Evolutionary conservation across 495 filamentous ascomycete genomes (phyloP).

Genomic region (Aspergillus carlsbadensis): DNA sequence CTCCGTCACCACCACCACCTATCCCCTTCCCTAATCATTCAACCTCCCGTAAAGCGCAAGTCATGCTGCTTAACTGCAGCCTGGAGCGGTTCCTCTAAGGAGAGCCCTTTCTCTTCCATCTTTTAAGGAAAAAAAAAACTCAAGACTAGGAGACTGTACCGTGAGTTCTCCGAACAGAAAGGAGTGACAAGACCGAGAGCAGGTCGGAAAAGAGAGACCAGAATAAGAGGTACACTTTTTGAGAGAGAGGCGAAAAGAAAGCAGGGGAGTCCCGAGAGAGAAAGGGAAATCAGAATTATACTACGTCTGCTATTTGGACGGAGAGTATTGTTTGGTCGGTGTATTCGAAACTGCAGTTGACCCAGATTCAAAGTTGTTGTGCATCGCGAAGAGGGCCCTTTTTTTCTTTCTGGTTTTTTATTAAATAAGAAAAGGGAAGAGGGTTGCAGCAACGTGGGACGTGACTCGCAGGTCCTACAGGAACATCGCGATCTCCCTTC

Average conservation of each 20-base stretch:
- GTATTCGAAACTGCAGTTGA: conserved; percentile 26
- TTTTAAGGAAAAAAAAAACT: conserved; percentile 32
- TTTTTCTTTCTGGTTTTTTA: conserved; percentile 11
- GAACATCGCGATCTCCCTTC: not conserved
- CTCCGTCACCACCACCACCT: conserved; percentile 22
- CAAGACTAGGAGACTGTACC: conserved; percentile 24
- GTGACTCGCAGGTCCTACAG: conserved; percentile 16
- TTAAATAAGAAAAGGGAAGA: conserved; percentile 15
- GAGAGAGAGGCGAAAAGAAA: conserved; percentile 7
- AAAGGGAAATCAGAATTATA: conserved; percentile 15
- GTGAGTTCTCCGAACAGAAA: conserved; percentile 16
- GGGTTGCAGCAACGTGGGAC: conserved; percentile 20
- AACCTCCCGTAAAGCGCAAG: conserved; percentile 47
- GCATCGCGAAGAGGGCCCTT: conserved; percentile 20
- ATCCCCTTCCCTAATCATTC: conserved; percentile 22
- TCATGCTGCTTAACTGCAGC: conserved; percentile 37
- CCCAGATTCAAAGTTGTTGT: conserved; percentile 11
- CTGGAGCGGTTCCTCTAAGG: conserved; percentile 40
- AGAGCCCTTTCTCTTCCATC: conserved; percentile 31
- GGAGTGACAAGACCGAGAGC: conserved; percentile 19
- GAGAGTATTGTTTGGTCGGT: conserved; percentile 22
- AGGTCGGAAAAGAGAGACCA: conserved; percentile 14
- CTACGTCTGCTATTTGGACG: conserved; percentile 25
- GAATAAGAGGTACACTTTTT: conserved; percentile 12
- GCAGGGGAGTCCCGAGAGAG: conserved; percentile 4